These are phyloP conservation scores for Phytophthora fragariaefolia DNA, from an alignment of 352 stramenopile species.

Conservation along the genomic window DNA sequence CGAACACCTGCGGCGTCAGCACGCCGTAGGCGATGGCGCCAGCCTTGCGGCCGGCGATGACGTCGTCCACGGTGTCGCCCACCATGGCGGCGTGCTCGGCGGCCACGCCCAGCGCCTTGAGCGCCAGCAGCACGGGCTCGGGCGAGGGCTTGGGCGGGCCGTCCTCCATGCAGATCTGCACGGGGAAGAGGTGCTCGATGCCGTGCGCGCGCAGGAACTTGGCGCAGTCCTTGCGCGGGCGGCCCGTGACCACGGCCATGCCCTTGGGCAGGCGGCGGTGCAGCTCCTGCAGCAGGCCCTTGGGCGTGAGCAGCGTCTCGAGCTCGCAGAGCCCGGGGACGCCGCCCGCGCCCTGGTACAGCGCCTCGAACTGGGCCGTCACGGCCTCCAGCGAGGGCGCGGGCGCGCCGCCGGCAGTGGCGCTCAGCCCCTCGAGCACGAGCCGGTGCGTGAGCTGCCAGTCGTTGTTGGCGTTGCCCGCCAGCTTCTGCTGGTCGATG, in stretches of 20 bases:
- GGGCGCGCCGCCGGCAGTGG: neutral
- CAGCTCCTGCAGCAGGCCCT: conserved; percentile 86
- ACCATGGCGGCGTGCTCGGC: conserved; percentile 90
- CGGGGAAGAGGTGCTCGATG: conserved; percentile 89
- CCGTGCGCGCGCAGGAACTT: conserved; percentile 92
- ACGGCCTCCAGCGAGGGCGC: conserved; percentile 90
- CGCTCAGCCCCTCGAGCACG: conserved; percentile 54
- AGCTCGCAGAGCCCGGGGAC: conserved; percentile 87
- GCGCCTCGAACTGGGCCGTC: conserved; percentile 93
- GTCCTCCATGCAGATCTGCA: conserved; percentile 97
- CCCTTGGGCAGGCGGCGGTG: conserved; percentile 81
- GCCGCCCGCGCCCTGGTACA: conserved; percentile 92
- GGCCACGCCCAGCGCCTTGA: conserved; percentile 84
- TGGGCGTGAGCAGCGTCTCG: conserved; percentile 92
- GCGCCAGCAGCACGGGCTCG: conserved; percentile 85
- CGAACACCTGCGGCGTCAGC: conserved; percentile 87
- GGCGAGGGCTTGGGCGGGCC: conserved; percentile 94
- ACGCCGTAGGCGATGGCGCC: conserved; percentile 82
- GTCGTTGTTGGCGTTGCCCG: conserved; percentile 97
- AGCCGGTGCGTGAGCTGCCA: conserved; percentile 95
- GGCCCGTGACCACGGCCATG: conserved; percentile 93
- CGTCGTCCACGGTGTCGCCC: conserved; percentile 97
- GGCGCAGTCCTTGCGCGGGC: conserved; percentile 93
- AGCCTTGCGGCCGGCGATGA: conserved; percentile 85
- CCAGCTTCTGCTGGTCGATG: conserved; percentile 92